Evolutionary conservation across 2,329 filamentous ascomycete species (phyloP), one percentile per base, ranked within the genome.

Genomic region (Colletotrichum abscissum): DNA sequence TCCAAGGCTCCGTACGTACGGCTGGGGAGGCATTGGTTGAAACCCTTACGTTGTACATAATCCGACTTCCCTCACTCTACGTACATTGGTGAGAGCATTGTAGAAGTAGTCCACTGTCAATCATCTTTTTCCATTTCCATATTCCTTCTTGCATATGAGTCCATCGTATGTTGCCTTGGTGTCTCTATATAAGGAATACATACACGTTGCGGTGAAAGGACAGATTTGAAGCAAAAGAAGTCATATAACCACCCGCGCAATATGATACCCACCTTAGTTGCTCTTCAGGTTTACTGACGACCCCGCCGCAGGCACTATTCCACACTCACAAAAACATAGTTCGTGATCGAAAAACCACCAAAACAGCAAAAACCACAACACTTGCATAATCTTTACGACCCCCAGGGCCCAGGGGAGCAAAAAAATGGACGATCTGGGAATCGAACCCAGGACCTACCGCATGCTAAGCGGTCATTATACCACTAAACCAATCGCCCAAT

Each of bases 71-170:
- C 71, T 71, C 71, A 73, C 60, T 71, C 49, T 71, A 49, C 70
- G 59, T 71, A 65, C 49, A 71, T 71, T 70, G 67, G 67, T 71
- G 67, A 66, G 66, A 72, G 71, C 71, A 71, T 66, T 73, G 71
- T 73, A 73, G 71, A 73, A 73, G 38, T 71, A 71, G 71, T 71
- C 38, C 35, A 71, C 42, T 58, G 71, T 66, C 42, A n/a, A 49
- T 49, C 66, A 64, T 60, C 24, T 71, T 60, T 70, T 60, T 35
- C 58, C 38, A 59, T 46, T 30, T 4, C 9, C 54, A 33, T n/a
- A 11, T 12, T 19, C 16, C 22, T 5, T 19, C 14, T 42, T 42
- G 38, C 38, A 42, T 24, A 12, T n/a, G 6, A 42, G 26, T 35
- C 46, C n/a, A 5, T 9, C 22, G 5, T 22, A 8, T 22, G 7